These are phyloP conservation scores for Mucor velutinosus DNA, from an alignment of 371 early-diverging fungal species.

Conservation along the genomic window DNA sequence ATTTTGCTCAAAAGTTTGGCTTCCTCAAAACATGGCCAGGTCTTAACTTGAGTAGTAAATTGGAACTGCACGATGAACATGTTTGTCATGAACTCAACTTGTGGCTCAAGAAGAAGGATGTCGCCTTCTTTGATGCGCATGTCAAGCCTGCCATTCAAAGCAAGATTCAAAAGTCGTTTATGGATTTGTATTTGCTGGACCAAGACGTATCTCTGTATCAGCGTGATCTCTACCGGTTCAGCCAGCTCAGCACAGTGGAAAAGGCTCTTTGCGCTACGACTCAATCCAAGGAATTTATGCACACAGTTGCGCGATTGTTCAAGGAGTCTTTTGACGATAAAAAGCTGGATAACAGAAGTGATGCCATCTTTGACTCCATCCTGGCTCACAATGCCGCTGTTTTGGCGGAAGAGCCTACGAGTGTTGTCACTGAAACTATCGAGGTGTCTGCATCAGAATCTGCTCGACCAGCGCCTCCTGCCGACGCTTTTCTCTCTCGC, in stretches of 20 bases:
- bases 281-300: slow-evolving; percentile 27
- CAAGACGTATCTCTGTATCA: slow-evolving; percentile 37
- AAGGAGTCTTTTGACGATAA: slow-evolving; percentile 27
- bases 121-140: slow-evolving; percentile 41
- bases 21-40: slow-evolving; percentile 34
- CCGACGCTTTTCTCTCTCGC: not conserved
- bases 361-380: slow-evolving; percentile 19
- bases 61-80: slow-evolving; percentile 30
- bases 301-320: slow-evolving; percentile 34
- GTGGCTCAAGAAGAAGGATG: slow-evolving; percentile 59
- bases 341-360: not conserved
- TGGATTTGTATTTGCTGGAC: slow-evolving; percentile 54
- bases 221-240: slow-evolving; percentile 32
- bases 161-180: slow-evolving; percentile 53
- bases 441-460: not conserved
- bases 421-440: not conserved
- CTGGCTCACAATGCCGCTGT: slow-evolving; percentile 1
- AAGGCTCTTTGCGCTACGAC: slow-evolving; percentile 50
- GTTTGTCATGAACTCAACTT: slow-evolving; percentile 60
- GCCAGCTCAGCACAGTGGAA: slow-evolving; percentile 39
- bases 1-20: slow-evolving; percentile 9
- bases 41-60: slow-evolving; percentile 18
- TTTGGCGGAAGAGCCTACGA: not conserved
- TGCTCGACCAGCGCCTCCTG: not conserved
- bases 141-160: slow-evolving; percentile 51